Percentiles rank a stretch among this genome's conserved stretches.
These are phyloP conservation scores for Penicillium digitatum DNA, from an alignment of 2,329 filamentous ascomycete genomes.

Conservation along the genomic window DNA sequence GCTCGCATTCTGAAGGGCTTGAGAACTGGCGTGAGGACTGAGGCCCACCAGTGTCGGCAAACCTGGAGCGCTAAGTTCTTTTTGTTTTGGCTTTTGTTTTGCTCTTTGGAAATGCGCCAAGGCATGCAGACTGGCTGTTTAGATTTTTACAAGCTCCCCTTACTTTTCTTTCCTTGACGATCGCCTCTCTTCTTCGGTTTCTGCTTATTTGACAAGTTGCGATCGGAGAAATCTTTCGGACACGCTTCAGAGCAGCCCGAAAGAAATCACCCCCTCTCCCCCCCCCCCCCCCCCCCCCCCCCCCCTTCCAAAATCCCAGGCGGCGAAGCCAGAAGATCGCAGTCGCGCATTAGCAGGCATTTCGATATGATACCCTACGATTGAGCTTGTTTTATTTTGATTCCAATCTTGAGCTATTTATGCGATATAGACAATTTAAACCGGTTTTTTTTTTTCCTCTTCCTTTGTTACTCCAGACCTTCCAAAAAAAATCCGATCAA, in stretches of 20 bases:
- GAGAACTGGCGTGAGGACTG: neutral
- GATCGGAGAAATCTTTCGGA: neutral
- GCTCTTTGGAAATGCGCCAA: neutral
- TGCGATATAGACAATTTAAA: slow-evolving; percentile 13
- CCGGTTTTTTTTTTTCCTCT: neutral
- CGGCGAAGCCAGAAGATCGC: slow-evolving; percentile 29
- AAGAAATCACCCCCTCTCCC: slow-evolving; percentile 1
- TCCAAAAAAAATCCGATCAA: neutral
- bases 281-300: slow-evolving; percentile 1
- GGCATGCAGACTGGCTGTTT: neutral
- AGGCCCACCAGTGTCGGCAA: neutral
- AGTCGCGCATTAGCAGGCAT: slow-evolving; percentile 42
- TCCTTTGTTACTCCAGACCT: neutral
- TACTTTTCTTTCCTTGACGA: neutral
- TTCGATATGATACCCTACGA: slow-evolving; percentile 44
- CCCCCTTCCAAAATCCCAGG: slow-evolving; percentile 15
- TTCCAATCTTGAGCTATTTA: slow-evolving; percentile 13
- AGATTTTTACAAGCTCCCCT: neutral
- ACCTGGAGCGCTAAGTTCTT: neutral
- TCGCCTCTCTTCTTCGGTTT: neutral
- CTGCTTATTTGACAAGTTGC: neutral
- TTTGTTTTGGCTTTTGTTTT: neutral
- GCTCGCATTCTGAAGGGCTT: neutral
- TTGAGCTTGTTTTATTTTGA: slow-evolving; percentile 32
- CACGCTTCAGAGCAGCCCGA: slow-evolving; percentile 14